Evolutionary conservation across 345 rosid genomes (phyloP).

Genomic region (Pelargonium nanum): DNA sequence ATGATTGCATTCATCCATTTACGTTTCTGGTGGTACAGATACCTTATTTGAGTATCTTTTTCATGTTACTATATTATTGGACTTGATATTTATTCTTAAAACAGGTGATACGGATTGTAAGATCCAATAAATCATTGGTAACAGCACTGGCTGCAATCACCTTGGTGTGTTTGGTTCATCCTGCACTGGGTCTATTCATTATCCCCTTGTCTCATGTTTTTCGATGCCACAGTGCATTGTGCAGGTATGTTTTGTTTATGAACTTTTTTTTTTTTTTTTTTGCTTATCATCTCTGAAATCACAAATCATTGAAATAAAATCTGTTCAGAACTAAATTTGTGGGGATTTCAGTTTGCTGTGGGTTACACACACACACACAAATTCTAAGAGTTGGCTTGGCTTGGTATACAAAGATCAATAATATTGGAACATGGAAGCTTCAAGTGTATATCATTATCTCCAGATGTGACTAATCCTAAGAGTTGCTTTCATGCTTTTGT

Average conservation of each 20-base stretch:
- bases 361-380: neutral
- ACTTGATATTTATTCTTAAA: slow-evolving; percentile 13
- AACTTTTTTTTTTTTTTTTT: slow-evolving; percentile 1
- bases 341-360: neutral
- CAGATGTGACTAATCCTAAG: slow-evolving; percentile 13
- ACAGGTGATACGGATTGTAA: slow-evolving; percentile 66
- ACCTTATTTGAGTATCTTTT: neutral
- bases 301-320: slow-evolving; percentile 1
- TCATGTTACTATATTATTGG: slow-evolving; percentile 1
- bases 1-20: neutral
- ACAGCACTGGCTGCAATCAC: slow-evolving; percentile 43
- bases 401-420: neutral
- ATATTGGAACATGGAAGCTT: neutral
- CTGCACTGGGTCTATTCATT: slow-evolving; percentile 71
- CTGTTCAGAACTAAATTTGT: neutral
- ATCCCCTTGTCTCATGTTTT: slow-evolving; percentile 54
- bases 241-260: slow-evolving; percentile 44
- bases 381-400: too few species aligned
- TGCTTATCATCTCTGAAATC: neutral
- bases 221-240: slow-evolving; percentile 68
- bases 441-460: neutral
- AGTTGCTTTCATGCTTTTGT: slow-evolving; percentile 21
- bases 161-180: slow-evolving; percentile 71
- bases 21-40: neutral
- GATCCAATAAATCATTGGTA: slow-evolving; percentile 46